These are phyloP conservation scores for Penicillium nordicum DNA, from an alignment of 2,329 filamentous ascomycete species.

Conservation along the genomic window DNA sequence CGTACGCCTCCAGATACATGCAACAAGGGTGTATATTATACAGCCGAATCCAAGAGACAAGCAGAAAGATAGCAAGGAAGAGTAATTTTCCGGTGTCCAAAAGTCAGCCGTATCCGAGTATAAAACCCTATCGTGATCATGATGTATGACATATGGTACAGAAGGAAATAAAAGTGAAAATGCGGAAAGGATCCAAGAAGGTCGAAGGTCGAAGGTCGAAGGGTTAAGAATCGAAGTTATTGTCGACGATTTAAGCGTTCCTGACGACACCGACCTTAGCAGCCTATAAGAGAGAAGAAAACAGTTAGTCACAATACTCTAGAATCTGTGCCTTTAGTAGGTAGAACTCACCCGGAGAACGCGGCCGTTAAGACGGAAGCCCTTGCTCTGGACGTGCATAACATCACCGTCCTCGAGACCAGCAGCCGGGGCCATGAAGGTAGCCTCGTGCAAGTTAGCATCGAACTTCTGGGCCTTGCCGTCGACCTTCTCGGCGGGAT, in stretches of 20 bases:
- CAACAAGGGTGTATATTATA: conserved; percentile 35
- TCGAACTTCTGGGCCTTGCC: conserved; percentile 79
- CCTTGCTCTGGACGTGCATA: conserved; percentile 92
- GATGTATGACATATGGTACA: conserved; percentile 38
- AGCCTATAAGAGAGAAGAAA: conserved; percentile 47
- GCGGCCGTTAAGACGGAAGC: conserved; percentile 88
- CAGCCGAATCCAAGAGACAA: conserved; percentile 31
- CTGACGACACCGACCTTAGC: conserved; percentile 96
- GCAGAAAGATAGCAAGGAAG: conserved; percentile 21
- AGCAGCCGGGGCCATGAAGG: conserved; percentile 83
- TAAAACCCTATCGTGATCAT: conserved; percentile 27
- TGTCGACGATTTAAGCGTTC: conserved; percentile 52
- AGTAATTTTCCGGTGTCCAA: conserved; percentile 21
- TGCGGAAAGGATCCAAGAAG: background rate
- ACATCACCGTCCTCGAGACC: conserved; percentile 88
- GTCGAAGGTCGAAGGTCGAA: background rate
- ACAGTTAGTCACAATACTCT: conserved; percentile 1
- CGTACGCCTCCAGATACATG: conserved; percentile 31
- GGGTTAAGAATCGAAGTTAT: conserved; percentile 9
- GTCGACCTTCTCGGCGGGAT: conserved; percentile 55
- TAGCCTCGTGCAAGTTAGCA: conserved; percentile 94
- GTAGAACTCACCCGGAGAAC: conserved; percentile 61
- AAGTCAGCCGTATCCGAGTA: conserved; percentile 22
- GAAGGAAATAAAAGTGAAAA: conserved; percentile 15
- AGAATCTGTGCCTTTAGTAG: background rate